Base-by-base conservation (phyloP, 1,284 basidiomycete genomes). In the Sporisorium reilianum region DNA sequence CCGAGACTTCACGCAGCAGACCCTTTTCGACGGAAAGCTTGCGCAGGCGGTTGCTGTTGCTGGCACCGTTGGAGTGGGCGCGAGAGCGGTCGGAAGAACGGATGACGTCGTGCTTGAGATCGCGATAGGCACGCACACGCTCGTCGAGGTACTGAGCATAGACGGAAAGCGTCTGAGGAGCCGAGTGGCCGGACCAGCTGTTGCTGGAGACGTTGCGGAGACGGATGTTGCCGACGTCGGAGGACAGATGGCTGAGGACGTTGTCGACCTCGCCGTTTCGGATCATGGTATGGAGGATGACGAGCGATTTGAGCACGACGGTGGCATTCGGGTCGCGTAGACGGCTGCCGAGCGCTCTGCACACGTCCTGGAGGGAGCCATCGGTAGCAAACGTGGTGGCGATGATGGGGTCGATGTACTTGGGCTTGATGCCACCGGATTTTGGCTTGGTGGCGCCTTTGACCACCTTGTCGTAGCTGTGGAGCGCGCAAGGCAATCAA, bases 11-110 rank as follows among this genome's bases (percentile, higher is more conserved):
- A 64, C 95, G 89, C 64, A 99, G 85, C 54, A 99, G 86, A 5
- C 97, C 96, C 85, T 97, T 97, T 84, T 99, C 96, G 18, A 99
- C 96, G 0, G 93, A 92, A 89, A 99, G 91, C 41, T 92, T 89
- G 64, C 96, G 88, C 75, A 99, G 86, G 80, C 97, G 93, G 38
- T 77, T 69, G 40, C 78, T 79, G 55, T 79, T 77, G 46, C 79
- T 79, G 20, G 78, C 79, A 28, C 79, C 79, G 32, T 73, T 74
- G 51, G 77, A 67, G 50, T 72, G 90, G 89, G 64, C 91, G 89
- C 57, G 91, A 85, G 10, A 88, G 87, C 55, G 87, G 84, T 97
- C 97, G 20, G 90, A 94, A 6, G 94, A 93, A 44, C 91, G 89
- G 34, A 99, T 91, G 32, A 94, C 91, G 82, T 99, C 96, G 78